Conservation (phyloP, 768 basidiomycete species). For the Rhizopogon roseolus region DNA sequence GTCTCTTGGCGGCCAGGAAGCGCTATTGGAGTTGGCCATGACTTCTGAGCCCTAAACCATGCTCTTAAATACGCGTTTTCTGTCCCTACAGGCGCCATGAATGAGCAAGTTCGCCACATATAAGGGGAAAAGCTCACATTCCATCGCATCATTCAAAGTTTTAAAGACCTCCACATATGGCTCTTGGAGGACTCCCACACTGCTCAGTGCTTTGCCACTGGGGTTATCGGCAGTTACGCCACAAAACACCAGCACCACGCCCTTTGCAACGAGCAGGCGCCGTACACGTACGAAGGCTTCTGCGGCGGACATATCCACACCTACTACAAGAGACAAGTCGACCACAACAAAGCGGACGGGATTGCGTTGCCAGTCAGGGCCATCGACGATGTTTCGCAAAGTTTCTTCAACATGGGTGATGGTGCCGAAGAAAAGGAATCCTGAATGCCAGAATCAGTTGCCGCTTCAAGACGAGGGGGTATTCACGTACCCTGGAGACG, state of each 20-base stretch:
- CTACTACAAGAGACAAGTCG: slow-evolving; percentile 80
- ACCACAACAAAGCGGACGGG: slow-evolving; percentile 89
- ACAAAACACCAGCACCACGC: slow-evolving; percentile 86
- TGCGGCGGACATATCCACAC: slow-evolving; percentile 92
- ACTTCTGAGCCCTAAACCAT: slow-evolving; percentile 67
- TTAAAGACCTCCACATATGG: slow-evolving; percentile 78
- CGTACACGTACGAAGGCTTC: slow-evolving; percentile 94
- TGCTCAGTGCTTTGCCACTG: slow-evolving; percentile 68
- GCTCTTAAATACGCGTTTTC: slow-evolving; percentile 89
- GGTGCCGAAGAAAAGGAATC: slow-evolving; percentile 91
- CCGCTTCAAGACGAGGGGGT: not conserved
- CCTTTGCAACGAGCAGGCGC: slow-evolving; percentile 66
- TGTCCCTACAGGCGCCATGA: slow-evolving; percentile 53
- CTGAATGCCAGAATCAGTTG: slow-evolving; percentile 23
- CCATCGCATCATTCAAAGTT: slow-evolving; percentile 85
- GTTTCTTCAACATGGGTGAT: slow-evolving; percentile 87
- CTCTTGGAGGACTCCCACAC: slow-evolving; percentile 76
- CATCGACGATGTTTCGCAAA: slow-evolving; percentile 70
- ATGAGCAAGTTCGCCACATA: not conserved
- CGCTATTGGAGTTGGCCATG: slow-evolving; percentile 42
- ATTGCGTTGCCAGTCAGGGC: slow-evolving; percentile 61
- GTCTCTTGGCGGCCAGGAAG: slow-evolving; percentile 56
- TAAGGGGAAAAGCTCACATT: slow-evolving; percentile 52
- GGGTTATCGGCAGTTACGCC: slow-evolving; percentile 62
- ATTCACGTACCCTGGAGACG: slow-evolving; percentile 66